phyloP scores from a whole-genome alignment of 805 yeast genomes.

The Saccharomycopsis babjevae region DNA sequence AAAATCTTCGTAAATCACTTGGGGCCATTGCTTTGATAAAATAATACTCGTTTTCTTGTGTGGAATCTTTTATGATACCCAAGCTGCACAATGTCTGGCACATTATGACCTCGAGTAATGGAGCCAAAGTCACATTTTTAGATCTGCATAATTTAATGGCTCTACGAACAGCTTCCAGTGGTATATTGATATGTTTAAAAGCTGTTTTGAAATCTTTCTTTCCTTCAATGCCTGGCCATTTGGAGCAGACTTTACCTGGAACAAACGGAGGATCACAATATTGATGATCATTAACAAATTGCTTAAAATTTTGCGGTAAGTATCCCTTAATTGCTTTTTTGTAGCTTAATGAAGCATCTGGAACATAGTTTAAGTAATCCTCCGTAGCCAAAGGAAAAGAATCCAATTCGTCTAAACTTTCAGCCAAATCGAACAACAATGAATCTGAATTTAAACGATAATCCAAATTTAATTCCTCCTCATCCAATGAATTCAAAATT shows the following conservation, averaged over 20 bases:
- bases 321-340: neutral
- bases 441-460: neutral
- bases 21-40: neutral
- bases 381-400: conserved; percentile 3
- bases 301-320: neutral
- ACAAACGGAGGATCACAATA: conserved; percentile 1
- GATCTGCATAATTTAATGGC: conserved; percentile 1
- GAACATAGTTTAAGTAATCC: neutral
- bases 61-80: conserved; percentile 1
- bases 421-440: neutral
- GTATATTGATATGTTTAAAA: conserved; percentile 2
- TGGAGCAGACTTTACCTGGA: neutral
- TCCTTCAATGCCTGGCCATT: neutral
- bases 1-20: conserved; percentile 1
- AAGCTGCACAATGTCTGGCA: neutral
- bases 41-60: neutral
- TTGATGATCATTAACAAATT: conserved; percentile 1
- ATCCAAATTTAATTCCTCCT: neutral
- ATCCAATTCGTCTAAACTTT: neutral
- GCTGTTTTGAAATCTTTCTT: neutral
- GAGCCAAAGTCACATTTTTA: conserved; percentile 1
- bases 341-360: neutral
- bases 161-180: neutral
- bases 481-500: neutral
- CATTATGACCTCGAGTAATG: neutral